These are phyloP conservation scores for Jaltomata sinuosa DNA, from an alignment of 257 asterid species.

Conservation along the genomic window DNA sequence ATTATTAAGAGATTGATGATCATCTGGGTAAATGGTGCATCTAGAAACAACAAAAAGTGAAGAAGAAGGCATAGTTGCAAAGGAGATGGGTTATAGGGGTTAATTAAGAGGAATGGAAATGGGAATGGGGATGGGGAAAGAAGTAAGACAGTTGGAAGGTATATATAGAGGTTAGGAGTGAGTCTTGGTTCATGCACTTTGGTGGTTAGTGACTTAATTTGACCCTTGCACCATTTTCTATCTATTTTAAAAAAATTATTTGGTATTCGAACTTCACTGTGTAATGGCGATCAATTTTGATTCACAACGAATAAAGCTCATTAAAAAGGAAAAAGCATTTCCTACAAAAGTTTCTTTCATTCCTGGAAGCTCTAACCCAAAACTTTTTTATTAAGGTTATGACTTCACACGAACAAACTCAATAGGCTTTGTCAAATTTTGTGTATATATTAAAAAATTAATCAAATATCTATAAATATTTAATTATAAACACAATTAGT, in stretches of 20 bases:
- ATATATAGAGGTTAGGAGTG: background rate
- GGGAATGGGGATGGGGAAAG: background rate
- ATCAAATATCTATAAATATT: too few species aligned
- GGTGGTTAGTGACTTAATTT: background rate
- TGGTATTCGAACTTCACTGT: too few species aligned
- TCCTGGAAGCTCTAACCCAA: accelerated
- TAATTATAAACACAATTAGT: too few species aligned
- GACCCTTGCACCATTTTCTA: background rate
- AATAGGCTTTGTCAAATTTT: background rate
- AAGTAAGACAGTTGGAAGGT: background rate
- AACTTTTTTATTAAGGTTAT: background rate
- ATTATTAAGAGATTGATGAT: conserved; percentile 19
- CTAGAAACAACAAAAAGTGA: conserved; percentile 54
- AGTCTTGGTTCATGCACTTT: conserved; percentile 10
- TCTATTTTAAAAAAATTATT: too few species aligned
- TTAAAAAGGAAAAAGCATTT: background rate
- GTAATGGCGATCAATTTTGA: background rate
- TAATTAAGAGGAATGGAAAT: background rate
- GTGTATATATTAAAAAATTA: background rate
- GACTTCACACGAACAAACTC: background rate
- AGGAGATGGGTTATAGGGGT: background rate
- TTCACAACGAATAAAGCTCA: background rate
- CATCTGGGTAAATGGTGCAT: conserved; percentile 51
- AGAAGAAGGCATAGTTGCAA: conserved; percentile 51
- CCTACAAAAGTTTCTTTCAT: background rate